These are phyloP conservation scores for Hemileccinum rubropunctum DNA, from an alignment of 768 basidiomycete species.

Conservation along the genomic window DNA sequence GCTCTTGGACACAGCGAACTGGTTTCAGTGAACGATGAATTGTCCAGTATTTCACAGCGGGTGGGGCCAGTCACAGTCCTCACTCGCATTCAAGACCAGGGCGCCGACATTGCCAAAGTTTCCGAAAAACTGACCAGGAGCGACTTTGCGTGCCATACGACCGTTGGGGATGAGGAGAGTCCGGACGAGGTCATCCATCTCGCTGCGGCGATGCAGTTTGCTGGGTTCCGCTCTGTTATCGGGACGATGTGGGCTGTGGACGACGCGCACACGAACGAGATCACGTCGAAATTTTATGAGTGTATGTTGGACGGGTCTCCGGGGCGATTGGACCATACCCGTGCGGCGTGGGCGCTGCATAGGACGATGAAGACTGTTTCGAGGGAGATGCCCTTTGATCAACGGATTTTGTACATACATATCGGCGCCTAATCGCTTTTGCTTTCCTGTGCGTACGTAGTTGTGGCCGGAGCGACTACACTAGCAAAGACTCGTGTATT, in stretches of 20 bases:
- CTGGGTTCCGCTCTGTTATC: not conserved
- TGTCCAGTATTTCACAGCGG: not conserved
- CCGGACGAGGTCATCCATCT: constrained; percentile 22
- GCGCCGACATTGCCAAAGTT: not conserved
- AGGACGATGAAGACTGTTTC: constrained; percentile 1
- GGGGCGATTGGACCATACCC: not conserved
- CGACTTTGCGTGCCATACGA: constrained; percentile 23
- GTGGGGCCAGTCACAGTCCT: not conserved
- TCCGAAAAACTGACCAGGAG: not conserved
- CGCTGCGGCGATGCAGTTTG: not conserved
- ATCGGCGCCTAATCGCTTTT: constrained; percentile 7
- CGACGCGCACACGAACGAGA: constrained; percentile 1
- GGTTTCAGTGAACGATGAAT: not conserved
- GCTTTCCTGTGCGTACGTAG: no score
- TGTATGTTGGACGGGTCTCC: constrained; percentile 1
- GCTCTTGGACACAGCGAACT: constrained; percentile 4
- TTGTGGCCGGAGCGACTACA: no score
- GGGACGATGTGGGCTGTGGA: constrained; percentile 20
- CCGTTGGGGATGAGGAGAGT: constrained; percentile 20
- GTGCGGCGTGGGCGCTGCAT: constrained; percentile 7
- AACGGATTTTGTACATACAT: constrained; percentile 14
- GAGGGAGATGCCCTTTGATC: constrained; percentile 6
- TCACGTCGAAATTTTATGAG: constrained; percentile 7
- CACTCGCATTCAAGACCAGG: not conserved
- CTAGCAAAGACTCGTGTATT: no score